phyloP scores from a whole-genome alignment of 495 filamentous ascomycete species.

The Barbatosphaeria neglecta region DNA sequence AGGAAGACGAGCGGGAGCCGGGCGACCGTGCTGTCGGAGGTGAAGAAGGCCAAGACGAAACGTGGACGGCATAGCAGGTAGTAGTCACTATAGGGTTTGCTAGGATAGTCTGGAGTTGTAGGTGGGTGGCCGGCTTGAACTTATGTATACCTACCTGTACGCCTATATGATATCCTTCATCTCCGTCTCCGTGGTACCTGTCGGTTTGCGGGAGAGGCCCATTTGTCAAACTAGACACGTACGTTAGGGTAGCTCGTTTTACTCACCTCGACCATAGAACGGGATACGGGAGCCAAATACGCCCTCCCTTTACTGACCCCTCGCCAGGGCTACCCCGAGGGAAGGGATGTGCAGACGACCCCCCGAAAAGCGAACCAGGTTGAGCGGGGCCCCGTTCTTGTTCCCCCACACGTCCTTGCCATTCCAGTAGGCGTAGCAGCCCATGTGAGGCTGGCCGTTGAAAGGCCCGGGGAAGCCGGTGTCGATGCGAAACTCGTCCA shows the following conservation, averaged over 20 bases:
- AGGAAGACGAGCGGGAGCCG: too few species aligned
- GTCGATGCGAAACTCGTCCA: background rate
- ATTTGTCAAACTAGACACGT: too few species aligned
- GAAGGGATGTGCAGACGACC: background rate
- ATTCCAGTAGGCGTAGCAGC: background rate
- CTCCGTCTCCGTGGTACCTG: too few species aligned
- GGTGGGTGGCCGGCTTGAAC: too few species aligned
- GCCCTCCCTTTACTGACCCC: too few species aligned
- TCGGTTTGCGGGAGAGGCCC: too few species aligned
- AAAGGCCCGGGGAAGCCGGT: background rate
- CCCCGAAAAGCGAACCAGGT: background rate
- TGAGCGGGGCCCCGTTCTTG: background rate
- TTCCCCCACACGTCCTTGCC: background rate
- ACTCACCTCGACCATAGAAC: too few species aligned
- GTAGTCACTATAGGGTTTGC: background rate
- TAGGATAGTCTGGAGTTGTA: too few species aligned
- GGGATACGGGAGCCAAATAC: too few species aligned
- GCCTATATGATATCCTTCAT: too few species aligned
- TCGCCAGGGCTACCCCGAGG: background rate
- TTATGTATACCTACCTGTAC: too few species aligned
- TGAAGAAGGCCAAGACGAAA: constrained; percentile 56
- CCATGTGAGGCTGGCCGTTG: background rate
- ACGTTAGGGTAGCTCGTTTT: too few species aligned
- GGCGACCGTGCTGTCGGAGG: constrained; percentile 58
- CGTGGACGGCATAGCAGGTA: constrained; percentile 44